Conservation (phyloP, 768 basidiomycete genomes). For the Fomitopsis pulvina region DNA sequence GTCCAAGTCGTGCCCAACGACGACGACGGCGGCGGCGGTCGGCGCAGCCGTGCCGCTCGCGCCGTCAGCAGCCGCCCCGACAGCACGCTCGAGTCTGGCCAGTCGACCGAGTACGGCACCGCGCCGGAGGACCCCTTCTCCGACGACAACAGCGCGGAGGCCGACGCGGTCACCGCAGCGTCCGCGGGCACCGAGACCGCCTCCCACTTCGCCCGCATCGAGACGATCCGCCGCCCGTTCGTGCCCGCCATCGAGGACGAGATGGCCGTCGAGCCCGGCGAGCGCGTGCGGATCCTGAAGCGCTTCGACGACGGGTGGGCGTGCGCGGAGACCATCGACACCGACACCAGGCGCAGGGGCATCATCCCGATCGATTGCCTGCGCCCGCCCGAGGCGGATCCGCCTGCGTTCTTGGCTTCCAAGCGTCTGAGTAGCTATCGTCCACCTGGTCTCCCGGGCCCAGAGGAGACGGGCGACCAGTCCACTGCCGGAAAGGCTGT, state of each 20-base stretch:
- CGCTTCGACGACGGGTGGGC: conserved; percentile 72
- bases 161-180: conserved; percentile 3
- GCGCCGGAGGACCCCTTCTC: conserved; percentile 21
- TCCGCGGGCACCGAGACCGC: conserved; percentile 7
- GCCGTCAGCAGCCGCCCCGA: background rate
- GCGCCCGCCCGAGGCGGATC: conserved; percentile 37
- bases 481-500: background rate
- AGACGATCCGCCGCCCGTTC: conserved; percentile 52
- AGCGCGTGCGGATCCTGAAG: conserved; percentile 44
- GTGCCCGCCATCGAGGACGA: conserved; percentile 53
- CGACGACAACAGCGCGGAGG: conserved; percentile 16
- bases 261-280: conserved; percentile 42
- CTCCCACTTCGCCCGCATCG: conserved; percentile 35
- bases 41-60: conserved; percentile 4
- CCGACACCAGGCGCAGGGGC: conserved; percentile 27
- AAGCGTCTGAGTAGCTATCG: conserved; percentile 40
- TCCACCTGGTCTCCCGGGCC: background rate
- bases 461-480: background rate
- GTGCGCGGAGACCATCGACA: conserved; percentile 42
- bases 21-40: background rate
- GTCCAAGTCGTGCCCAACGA: no score
- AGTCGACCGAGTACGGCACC: conserved; percentile 7
- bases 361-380: conserved; percentile 70
- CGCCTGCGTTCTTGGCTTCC: conserved; percentile 42
- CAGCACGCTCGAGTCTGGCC: background rate